Conservation (phyloP, 805 yeast genomes). For the Myxozyma neotropica region DNA sequence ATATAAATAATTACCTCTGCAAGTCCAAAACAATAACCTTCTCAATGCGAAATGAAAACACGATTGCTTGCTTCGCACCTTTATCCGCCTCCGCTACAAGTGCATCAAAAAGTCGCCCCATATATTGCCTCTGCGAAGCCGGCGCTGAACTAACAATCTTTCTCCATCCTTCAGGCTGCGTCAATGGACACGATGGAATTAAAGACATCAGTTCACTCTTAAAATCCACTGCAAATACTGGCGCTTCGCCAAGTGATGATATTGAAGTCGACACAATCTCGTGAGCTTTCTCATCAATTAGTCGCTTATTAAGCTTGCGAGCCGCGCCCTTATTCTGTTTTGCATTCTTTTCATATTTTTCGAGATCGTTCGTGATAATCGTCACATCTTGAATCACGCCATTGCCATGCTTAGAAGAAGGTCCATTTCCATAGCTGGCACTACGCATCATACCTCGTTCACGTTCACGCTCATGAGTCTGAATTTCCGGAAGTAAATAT, state of each 20-base stretch:
- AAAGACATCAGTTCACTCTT: slow-evolving; percentile 84
- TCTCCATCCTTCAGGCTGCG: slow-evolving; percentile 69
- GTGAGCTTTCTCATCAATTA: slow-evolving; percentile 61
- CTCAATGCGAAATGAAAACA: slow-evolving; percentile 78
- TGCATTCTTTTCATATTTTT: slow-evolving; percentile 60
- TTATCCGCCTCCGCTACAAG: slow-evolving; percentile 52
- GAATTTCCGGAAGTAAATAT: slow-evolving; percentile 45
- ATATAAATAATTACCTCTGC: slow-evolving; percentile 41
- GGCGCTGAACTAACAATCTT: slow-evolving; percentile 79
- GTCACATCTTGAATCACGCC: slow-evolving; percentile 54
- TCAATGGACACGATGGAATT: slow-evolving; percentile 74
- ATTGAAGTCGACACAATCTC: slow-evolving; percentile 60
- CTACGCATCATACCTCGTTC: background rate
- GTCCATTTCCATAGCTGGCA: background rate
- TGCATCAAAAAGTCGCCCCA: slow-evolving; percentile 70
- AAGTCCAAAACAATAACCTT: slow-evolving; percentile 68
- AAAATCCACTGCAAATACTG: slow-evolving; percentile 75
- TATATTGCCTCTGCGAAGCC: slow-evolving; percentile 77
- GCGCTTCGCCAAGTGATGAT: slow-evolving; percentile 60
- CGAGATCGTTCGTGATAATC: slow-evolving; percentile 77
- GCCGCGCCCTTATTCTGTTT: slow-evolving; percentile 75
- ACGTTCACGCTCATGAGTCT: slow-evolving; percentile 33
- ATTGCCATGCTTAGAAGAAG: background rate
- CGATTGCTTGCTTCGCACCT: slow-evolving; percentile 76
- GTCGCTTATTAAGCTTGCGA: slow-evolving; percentile 44